phyloP scores from a whole-genome alignment of 1,139 yeast species.

The Taphrina confusa region DNA sequence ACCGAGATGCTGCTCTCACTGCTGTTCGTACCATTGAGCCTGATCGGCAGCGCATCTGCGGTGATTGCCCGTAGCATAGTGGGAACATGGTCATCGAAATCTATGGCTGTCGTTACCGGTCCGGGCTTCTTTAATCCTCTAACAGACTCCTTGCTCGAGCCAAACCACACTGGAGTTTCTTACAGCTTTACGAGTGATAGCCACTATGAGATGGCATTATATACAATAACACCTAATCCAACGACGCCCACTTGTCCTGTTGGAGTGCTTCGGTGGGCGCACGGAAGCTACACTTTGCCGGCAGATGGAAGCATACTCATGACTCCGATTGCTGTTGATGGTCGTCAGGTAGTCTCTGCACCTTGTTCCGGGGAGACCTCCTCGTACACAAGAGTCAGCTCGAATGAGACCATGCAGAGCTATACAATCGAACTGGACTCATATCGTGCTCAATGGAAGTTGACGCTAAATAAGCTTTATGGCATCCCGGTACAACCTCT shows the following conservation, averaged over 20 bases:
- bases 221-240: slow-evolving; percentile 72
- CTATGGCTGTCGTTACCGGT: slow-evolving; percentile 93
- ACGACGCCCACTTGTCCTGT: slow-evolving; percentile 75
- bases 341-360: slow-evolving; percentile 83
- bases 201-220: slow-evolving; percentile 82
- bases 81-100: slow-evolving; percentile 96
- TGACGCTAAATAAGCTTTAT: slow-evolving; percentile 67
- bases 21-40: not conserved
- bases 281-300: slow-evolving; percentile 68
- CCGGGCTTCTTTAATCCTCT: slow-evolving; percentile 96
- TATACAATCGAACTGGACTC: slow-evolving; percentile 45
- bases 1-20: not conserved
- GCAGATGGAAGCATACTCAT: slow-evolving; percentile 69
- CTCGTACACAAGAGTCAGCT: slow-evolving; percentile 69
- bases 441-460: slow-evolving; percentile 40
- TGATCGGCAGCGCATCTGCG: not conserved
- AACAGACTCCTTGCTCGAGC: slow-evolving; percentile 89
- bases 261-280: slow-evolving; percentile 83
- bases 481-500: slow-evolving; percentile 84
- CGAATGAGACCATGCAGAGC: slow-evolving; percentile 60
- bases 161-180: slow-evolving; percentile 90
- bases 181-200: slow-evolving; percentile 93
- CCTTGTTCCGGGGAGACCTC: slow-evolving; percentile 68
- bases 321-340: slow-evolving; percentile 81
- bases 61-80: slow-evolving; percentile 24